Percentiles rank a stretch among this genome's conserved stretches.
These are phyloP conservation scores for Artemisia annua DNA, from an alignment of 129 eudicot species.

Conservation along the genomic window DNA sequence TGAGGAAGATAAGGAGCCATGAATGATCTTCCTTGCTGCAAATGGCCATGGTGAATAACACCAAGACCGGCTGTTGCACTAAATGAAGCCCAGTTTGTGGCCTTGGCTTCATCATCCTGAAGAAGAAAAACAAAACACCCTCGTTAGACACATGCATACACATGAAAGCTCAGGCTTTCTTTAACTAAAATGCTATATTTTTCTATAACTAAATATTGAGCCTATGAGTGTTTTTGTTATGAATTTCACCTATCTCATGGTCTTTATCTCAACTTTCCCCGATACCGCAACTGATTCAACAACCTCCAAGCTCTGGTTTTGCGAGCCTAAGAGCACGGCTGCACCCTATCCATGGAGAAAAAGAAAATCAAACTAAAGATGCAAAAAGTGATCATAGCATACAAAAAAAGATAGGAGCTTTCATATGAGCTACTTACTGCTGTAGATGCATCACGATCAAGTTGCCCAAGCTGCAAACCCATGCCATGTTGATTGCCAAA, in stretches of 20 bases:
- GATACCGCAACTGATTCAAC: constrained; percentile 89
- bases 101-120: no score
- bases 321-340: constrained; percentile 74
- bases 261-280: constrained; percentile 66
- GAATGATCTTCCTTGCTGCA: no score
- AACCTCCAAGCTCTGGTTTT: constrained; percentile 69
- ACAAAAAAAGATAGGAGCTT: background rate
- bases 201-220: no score
- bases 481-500: constrained; percentile 61
- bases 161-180: no score
- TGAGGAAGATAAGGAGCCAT: no score
- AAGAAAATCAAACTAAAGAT: constrained; percentile 4
- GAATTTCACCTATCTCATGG: constrained; percentile 38
- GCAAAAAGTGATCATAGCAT: constrained; percentile 2
- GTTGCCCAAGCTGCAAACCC: constrained; percentile 94
- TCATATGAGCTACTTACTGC: constrained; percentile 61
- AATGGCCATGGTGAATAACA: no score
- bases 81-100: no score
- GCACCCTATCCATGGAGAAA: constrained; percentile 64
- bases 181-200: no score
- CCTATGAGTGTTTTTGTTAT: no score
- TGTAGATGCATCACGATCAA: constrained; percentile 98
- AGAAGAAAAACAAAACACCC: no score
- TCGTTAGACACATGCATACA: no score
- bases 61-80: no score